phyloP scores from a whole-genome alignment of 306 rosid genomes.

The Rosa lucieae region DNA sequence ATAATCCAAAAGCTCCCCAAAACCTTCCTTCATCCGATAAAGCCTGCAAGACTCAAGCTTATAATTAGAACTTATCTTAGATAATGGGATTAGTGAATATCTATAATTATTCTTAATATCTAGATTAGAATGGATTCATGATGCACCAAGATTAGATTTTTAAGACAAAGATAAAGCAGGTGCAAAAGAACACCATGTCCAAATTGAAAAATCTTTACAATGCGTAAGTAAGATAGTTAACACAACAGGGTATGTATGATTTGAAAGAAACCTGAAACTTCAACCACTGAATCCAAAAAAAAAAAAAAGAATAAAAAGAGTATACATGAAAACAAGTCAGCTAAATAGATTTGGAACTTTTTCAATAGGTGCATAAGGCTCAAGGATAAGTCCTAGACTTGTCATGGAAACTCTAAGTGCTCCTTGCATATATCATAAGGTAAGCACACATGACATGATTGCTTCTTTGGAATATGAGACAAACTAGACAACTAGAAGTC shows the following conservation, averaged over 20 bases:
- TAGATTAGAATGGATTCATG: background rate
- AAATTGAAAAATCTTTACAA: background rate
- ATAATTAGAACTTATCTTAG: slow-evolving; percentile 20
- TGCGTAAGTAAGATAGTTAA: background rate
- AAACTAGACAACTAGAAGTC: too few species aligned
- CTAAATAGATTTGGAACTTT: background rate
- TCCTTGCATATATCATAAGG: too few species aligned
- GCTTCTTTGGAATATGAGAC: too few species aligned
- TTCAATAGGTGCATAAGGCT: too few species aligned
- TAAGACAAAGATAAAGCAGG: background rate
- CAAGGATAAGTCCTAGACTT: too few species aligned
- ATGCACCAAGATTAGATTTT: background rate
- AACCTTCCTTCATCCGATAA: slow-evolving; percentile 79
- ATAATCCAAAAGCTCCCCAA: slow-evolving; percentile 95
- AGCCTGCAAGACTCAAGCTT: slow-evolving; percentile 53
- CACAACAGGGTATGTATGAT: background rate
- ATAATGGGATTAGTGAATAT: slow-evolving; percentile 1
- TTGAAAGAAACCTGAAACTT: background rate
- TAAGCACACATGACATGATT: too few species aligned
- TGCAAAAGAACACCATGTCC: background rate
- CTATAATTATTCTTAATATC: background rate
- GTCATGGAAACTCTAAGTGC: too few species aligned
- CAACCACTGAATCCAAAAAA: background rate
- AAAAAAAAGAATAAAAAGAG: background rate
- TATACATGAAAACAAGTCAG: background rate